Evolutionary conservation across 2,329 filamentous ascomycete genomes (phyloP), one percentile per base, ranked within the genome.

Genomic region (Fusarium citri): DNA sequence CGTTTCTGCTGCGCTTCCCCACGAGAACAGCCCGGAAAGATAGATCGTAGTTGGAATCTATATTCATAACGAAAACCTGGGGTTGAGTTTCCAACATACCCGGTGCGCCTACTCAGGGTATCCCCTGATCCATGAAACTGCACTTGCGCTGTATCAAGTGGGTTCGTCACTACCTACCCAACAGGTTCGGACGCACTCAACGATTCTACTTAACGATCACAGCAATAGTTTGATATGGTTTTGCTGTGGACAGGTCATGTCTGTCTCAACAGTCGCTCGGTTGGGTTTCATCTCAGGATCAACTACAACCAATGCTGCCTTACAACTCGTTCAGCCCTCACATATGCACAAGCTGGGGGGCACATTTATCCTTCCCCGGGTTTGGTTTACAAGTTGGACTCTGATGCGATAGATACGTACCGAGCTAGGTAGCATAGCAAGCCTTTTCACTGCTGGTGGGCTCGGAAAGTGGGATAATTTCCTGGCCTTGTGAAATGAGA

Each of bases 1-100:
- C 49, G n/a, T 54, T 47, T 58, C 51, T 37, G 45, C 26, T 37
- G 15, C 47, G 66, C 56, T 62, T 73, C 61, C 63, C 66, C 55
- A 69, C 68, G 64, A 72, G 55, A 66, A 72, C 59, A 48, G 43
- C 47, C 62, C 61, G 56, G 61, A 56, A 62, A 67, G 68, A 42
- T 22, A 58, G 30, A 63, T 46, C 42, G 49, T 59, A 18, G 34
- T 49, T 58, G 49, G 64, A 59, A 64, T 47, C 59, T 43, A 57
- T 54, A 46, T 54, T 46, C 34, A 26, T 23, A 23, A 61, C 43
- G 23, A 55, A 65, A 43, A 61, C 65, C 63, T 55, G 58, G 64
- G 63, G 43, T 58, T 30, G 18, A 37, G 37, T 23, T 34, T 60
- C 41, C 46, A 28, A 26, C 8, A 37, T 53, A 34, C 25, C 30